These are phyloP conservation scores for Phlyctochytrium arcticum DNA, from an alignment of 192 early-diverging fungal species.

Conservation along the genomic window DNA sequence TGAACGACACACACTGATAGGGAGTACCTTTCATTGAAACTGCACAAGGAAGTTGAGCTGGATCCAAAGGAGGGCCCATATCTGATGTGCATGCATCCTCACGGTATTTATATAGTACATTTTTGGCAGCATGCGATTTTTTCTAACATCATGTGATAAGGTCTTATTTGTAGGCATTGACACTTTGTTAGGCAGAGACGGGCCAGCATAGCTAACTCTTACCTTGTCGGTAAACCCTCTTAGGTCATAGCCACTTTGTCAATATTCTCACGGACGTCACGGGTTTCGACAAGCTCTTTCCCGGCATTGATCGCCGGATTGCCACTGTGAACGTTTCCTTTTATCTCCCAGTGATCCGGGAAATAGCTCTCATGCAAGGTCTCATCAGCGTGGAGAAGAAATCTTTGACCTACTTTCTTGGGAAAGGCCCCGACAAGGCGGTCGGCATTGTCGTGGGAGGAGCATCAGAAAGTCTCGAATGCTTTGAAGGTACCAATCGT, in stretches of 20 bases:
- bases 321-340: constrained; percentile 16
- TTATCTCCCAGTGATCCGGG: constrained; percentile 20
- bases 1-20: neutral
- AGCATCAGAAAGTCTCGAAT: constrained; percentile 22
- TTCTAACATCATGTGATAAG: neutral
- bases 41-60: neutral
- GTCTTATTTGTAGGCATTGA: too few species aligned
- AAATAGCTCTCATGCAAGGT: constrained; percentile 19
- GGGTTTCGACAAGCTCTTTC: constrained; percentile 14
- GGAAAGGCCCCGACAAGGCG: constrained; percentile 11
- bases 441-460: constrained; percentile 31
- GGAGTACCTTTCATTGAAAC: neutral
- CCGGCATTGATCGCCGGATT: constrained; percentile 5
- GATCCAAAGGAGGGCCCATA: constrained; percentile 2
- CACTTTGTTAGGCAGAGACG: too few species aligned
- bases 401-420: constrained; percentile 10
- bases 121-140: too few species aligned
- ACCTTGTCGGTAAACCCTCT: neutral
- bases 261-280: constrained; percentile 18
- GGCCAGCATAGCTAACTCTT: neutral
- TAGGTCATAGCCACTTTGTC: neutral
- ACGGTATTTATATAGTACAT: too few species aligned
- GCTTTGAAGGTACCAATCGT: constrained; percentile 22
- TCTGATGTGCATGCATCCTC: constrained; percentile 2
- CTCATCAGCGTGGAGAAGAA: constrained; percentile 14